Evolutionary conservation across 164 flowering plant species (phyloP), one percentile per base, ranked within the genome.

Genomic region (Aristolochia fimbriata): DNA sequence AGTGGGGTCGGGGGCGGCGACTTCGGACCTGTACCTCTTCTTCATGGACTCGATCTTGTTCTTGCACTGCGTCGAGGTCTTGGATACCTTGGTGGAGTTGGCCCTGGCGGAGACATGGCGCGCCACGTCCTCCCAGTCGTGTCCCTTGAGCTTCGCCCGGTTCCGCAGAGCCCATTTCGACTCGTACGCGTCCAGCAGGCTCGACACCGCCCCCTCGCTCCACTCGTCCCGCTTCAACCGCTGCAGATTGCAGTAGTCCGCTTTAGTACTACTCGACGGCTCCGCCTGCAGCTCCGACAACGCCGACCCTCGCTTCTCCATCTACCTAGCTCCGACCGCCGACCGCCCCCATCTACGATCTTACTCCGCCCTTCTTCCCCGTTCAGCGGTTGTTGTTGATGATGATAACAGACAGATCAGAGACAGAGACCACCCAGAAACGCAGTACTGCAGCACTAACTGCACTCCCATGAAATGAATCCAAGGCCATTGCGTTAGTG

Each of bases 11-110:
- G 79, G 68, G 1, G 79, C 62, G 13, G 89, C 78, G 0, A 96
- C 81, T 77, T 89, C 96, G 1, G 89, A 80, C 9, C 98, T 72
- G 58, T 89, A 92, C 68, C 96, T 54, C 65, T 89, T 89, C 83
- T 89, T 92, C 96, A 89, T 89, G 55, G 96, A 92, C 81, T 92
- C 98, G 37, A 89, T 87, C 83, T 92, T 92, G 76, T 92, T 92
- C 84, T 89, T 92, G 73, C 98, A 92, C 75, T 92, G 98, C 8
- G 98, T 89, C 54, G 77, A 95, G 1, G 96, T 92, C 71, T 92
- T 92, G 11, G 89, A 80, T 0, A 93, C 73, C 70, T 80, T 88
- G 41, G 82, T 69, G 16, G 53, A 68, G 49, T 74, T 70, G 6
- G 77, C 75, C 1, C 93, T 75, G 0, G 78, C 61, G 0, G 98